phyloP scores from a whole-genome alignment of 768 basidiomycete genomes.

The Pulveroboletus frians region DNA sequence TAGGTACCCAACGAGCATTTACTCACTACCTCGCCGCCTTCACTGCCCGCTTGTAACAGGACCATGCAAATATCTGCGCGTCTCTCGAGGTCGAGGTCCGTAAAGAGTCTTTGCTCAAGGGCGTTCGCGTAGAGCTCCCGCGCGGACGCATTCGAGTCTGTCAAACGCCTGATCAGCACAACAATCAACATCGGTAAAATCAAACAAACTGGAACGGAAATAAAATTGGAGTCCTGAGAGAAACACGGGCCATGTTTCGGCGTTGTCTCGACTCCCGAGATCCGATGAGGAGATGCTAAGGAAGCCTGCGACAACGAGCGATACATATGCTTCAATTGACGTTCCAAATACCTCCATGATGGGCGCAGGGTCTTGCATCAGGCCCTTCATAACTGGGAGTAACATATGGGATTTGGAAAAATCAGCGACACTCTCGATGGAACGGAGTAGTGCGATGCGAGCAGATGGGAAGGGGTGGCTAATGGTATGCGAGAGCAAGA shows the following conservation, averaged over 20 bases:
- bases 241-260: constrained; percentile 48
- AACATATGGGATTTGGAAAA: constrained; percentile 48
- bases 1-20: neutral
- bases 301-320: constrained; percentile 43
- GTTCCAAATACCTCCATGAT: constrained; percentile 35
- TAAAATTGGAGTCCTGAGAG: constrained; percentile 38
- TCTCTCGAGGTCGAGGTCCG: constrained; percentile 44
- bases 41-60: constrained; percentile 50
- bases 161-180: neutral
- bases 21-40: constrained; percentile 47
- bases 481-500: constrained; percentile 72
- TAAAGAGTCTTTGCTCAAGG: constrained; percentile 55
- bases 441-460: constrained; percentile 50
- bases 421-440: constrained; percentile 39
- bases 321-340: constrained; percentile 31
- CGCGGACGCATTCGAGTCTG: constrained; percentile 38
- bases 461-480: constrained; percentile 46
- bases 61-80: constrained; percentile 51
- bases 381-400: constrained; percentile 48
- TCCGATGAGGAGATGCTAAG: constrained; percentile 41
- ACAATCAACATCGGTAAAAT: neutral
- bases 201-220: constrained; percentile 43
- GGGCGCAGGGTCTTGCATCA: constrained; percentile 26
- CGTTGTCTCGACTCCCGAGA: constrained; percentile 40
- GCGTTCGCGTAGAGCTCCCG: constrained; percentile 39